Base-by-base conservation (phyloP, 768 basidiomycete species). In the Candolleomyces efflorescens region DNA sequence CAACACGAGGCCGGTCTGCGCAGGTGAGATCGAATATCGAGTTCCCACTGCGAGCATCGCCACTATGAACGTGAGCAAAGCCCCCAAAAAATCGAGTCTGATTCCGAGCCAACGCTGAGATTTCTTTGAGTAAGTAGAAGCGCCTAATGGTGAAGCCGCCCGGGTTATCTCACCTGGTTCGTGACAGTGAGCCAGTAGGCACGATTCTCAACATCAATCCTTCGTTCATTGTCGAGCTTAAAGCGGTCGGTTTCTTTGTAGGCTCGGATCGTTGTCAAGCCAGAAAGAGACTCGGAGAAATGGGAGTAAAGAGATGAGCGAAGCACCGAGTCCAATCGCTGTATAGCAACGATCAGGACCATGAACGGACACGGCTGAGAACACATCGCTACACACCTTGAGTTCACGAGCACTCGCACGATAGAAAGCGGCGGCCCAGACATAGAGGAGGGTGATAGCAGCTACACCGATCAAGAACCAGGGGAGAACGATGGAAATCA, bases 261-360 rank as follows among this genome's bases (percentile, higher is more conserved):
- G 0, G 93, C 92, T 26, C 93, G 84, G 52, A 96, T 94, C 7
- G 92, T 94, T 0, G 90, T 81, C 39, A 96, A 71, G 17, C 95
- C 95, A 11, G 88, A 87, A 11, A 97, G 76, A 26, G 89, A 90
- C 73, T 97, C 94, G 2, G 92, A 91, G 71, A 97, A 97, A 67
- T 95, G 93, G 0, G 92, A 87, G 68, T 97, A 97, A 17, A 98
- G 72, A 0, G 88, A 86, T 0, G 90, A 90, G 23, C 94, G 85
- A 26, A 97, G 70, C n/a, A 96, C 79, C 23, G 92, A 85, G 73
- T 96, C 92, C 39, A 88, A 77, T 47, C 86, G 78, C 81, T 87
- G 61, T 26, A 53, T 46, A 24, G 27, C 58, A 36, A 44, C 23
- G 58, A n/a, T 56, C 43, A 56, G 54, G 18, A n/a, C n/a, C n/a